Percentiles rank a stretch among this genome's conserved stretches.
Evolutionary conservation across 2,329 filamentous ascomycete species (phyloP).

Genomic region (Fusarium beomiforme): DNA sequence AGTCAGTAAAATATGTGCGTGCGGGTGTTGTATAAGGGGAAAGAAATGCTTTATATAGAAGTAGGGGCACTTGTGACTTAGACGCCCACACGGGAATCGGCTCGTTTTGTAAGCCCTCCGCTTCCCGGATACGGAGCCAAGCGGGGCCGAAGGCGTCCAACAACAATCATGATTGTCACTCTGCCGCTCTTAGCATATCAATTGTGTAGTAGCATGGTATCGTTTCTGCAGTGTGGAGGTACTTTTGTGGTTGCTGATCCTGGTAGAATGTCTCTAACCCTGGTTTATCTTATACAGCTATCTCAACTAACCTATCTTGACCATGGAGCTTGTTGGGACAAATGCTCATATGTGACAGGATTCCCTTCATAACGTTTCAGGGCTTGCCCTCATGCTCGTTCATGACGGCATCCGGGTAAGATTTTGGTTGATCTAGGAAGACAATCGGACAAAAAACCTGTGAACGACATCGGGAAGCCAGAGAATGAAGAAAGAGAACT

Average conservation of each 20-base stretch:
- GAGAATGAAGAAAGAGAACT: not conserved
- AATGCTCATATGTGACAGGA: not conserved
- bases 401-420: not conserved
- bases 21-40: not conserved
- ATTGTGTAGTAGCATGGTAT: not conserved
- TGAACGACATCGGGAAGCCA: not conserved
- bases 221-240: not conserved
- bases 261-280: not conserved
- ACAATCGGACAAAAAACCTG: not conserved
- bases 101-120: slow-evolving; percentile 36
- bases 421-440: not conserved
- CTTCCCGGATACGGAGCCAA: slow-evolving; percentile 16
- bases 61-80: not conserved
- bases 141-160: slow-evolving; percentile 18
- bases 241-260: not conserved
- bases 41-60: slow-evolving; percentile 12
- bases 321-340: not conserved
- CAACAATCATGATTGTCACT: not conserved
- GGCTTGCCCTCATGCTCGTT: not conserved
- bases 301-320: not conserved
- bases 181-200: not conserved
- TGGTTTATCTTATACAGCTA: not conserved
- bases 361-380: not conserved
- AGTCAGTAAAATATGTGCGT: not conserved
- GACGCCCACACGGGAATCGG: slow-evolving; percentile 9